Evolutionary conservation across 75 land plant genomes (phyloP), one percentile per base, ranked within the genome.

Genomic region (Ceratopteris richardii): DNA sequence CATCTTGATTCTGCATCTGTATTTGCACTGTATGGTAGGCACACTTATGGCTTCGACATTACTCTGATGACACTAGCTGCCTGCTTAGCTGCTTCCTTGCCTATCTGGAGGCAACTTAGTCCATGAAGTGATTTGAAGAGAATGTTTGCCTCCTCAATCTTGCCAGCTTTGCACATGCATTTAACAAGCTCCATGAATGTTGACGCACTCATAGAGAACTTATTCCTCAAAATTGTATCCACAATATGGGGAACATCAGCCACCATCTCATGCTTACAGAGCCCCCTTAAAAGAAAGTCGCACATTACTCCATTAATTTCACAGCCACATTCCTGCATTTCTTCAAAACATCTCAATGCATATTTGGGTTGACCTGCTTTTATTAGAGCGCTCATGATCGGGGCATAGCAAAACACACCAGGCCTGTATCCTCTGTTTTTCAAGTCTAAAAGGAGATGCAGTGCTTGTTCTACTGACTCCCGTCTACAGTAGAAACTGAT

Each of bases 401-500:
- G 76, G 4, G 70, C 56, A 58, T 74, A 80, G 22, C 78, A 54
- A 14, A 57, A 54, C 18, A 51, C 54, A 22, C 76, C 77, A 0
- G 82, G 89, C 18, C 67, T 57, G 50, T 39, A 66, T 20, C 89
- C 85, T 60, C 61, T 76, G 20, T 56, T 64, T 18, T 79, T 23
- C 82, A 85, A 79, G 48, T 85, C 85, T 41, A 62, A 59, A 47
- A 82, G 37, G 29, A 79, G 65, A 12, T 4, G 14, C 44, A 70
- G 67, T 36, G 90, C 80, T 53, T 80, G 79, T 0, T 26, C 29
- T 47, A 70, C 68, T 39, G 47, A 77, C 68, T 72, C 76, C 0
- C 56, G 66, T 43, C 68, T 83, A 43, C 83, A 83, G 25, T 79
- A 69, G 54, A 80, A 80, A 43, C 62, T 67, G 25, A 86, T 66